Percentiles rank a stretch among this genome's conserved stretches.
Conservation (phyloP, 2,329 filamentous ascomycete genomes). For the Pseudogymnoascus sp. region DNA sequence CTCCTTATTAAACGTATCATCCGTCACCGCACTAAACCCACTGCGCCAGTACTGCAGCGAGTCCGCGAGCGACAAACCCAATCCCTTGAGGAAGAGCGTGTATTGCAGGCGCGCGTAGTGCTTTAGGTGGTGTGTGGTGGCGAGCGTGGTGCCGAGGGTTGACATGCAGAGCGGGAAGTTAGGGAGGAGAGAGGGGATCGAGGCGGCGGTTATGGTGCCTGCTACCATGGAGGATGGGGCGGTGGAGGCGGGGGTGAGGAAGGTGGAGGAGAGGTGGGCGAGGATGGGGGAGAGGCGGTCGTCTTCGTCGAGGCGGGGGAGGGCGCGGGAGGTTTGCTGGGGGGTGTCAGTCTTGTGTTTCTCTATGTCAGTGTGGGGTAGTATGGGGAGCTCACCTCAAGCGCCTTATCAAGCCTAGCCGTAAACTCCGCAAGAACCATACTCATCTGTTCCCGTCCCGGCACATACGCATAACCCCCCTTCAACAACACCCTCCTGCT, state of each 20-base stretch:
- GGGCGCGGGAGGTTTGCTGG: slow-evolving; percentile 71
- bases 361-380: too few species aligned
- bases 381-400: slow-evolving; percentile 53
- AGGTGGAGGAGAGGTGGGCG: slow-evolving; percentile 85
- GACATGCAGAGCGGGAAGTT: slow-evolving; percentile 94
- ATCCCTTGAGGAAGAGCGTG: slow-evolving; percentile 91
- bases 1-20: slow-evolving; percentile 95
- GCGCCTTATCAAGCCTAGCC: slow-evolving; percentile 64
- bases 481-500: slow-evolving; percentile 65
- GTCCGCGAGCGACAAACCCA: slow-evolving; percentile 87
- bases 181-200: slow-evolving; percentile 68
- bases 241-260: slow-evolving; percentile 79
- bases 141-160: slow-evolving; percentile 75
- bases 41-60: slow-evolving; percentile 86
- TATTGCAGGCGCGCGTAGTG: slow-evolving; percentile 92
- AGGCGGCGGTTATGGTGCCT: slow-evolving; percentile 61
- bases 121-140: slow-evolving; percentile 84
- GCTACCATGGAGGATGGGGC: slow-evolving; percentile 62
- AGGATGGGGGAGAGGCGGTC: slow-evolving; percentile 74
- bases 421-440: slow-evolving; percentile 88
- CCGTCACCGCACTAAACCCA: slow-evolving; percentile 75
- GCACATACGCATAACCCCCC: slow-evolving; percentile 83
- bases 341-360: too few species aligned
- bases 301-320: slow-evolving; percentile 85
- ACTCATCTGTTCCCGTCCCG: slow-evolving; percentile 73